Evolutionary conservation across 2,329 filamentous ascomycete genomes (phyloP), one percentile per base, ranked within the genome.

Genomic region (Aspergillus sp.): DNA sequence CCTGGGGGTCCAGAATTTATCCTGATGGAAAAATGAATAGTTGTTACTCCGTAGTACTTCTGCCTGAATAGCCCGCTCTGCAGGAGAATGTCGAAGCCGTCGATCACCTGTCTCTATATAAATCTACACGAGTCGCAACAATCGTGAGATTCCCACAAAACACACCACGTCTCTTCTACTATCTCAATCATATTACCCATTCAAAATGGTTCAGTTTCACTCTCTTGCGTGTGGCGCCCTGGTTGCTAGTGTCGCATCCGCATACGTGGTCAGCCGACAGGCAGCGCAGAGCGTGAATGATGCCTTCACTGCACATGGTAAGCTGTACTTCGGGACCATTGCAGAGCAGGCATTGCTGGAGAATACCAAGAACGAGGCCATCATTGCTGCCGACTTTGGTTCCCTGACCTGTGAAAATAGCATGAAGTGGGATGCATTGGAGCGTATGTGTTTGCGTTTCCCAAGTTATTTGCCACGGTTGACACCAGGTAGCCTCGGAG

Each of bases 261-360:
- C 25, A 26, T 26, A 10, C 13, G 32, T 22, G n/a, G 28, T 19
- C 6, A 16, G 17, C 25, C 42, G 41, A 11, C 43, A 43, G 32
- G 39, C 44, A 15, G 33, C 45, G 5, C 35, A 34, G 34, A 72
- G 70, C 55, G 63, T 80, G 40, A 34, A 45, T 12, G 67, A 78
- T 50, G 51, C 53, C 33, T 72, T 80, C 59, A 71, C 72, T 51
- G 68, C 69, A 36, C 69, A 73, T 46, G 78, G 78, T 40, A 82
- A 82, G 62, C 64, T 71, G 42, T 83, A 82, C 59, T 74, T 71
- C 34, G 80, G 79, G 42, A 69, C 68, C 10, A 72, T 78, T 49
- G 63, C 50, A 5, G 69, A 77, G 49, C 66, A 64, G 37, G 50
- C 52, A 10, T 66, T 61, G 5, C 58, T 84, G 29, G 72, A 53